These are phyloP conservation scores for Allium fistulosum DNA, from an alignment of 106 monocot genomes.

Conservation along the genomic window DNA sequence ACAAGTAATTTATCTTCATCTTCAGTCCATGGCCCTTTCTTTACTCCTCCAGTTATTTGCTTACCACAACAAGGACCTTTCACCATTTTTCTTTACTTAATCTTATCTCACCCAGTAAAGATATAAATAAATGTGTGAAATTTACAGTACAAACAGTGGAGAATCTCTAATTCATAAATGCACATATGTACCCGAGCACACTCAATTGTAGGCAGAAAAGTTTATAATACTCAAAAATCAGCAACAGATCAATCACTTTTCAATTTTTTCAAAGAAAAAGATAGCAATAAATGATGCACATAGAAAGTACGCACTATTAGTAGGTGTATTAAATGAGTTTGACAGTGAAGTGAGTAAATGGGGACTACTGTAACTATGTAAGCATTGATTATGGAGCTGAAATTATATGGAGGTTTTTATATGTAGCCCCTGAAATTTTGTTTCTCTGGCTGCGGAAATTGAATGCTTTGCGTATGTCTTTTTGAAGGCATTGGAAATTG, in stretches of 20 bases:
- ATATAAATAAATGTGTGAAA: neutral
- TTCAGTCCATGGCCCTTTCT: constrained; percentile 71
- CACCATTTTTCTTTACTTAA: constrained; percentile 23
- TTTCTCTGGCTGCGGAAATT: neutral
- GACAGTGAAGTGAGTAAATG: too few relatives aligned
- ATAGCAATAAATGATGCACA: neutral
- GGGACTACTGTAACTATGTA: constrained; percentile 1
- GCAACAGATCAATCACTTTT: too few relatives aligned
- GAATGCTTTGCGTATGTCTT: neutral
- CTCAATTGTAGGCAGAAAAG: neutral
- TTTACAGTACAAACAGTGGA: neutral
- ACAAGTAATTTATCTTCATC: constrained; percentile 69
- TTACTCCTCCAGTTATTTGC: constrained; percentile 29
- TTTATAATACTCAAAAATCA: too few relatives aligned
- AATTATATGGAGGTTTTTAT: neutral
- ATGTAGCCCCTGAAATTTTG: too few relatives aligned
- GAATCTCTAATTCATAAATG: neutral
- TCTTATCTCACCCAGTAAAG: neutral
- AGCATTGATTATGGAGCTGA: neutral
- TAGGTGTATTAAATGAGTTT: neutral
- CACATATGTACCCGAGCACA: too few relatives aligned
- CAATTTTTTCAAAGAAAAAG: neutral
- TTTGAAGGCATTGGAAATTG: too few relatives aligned
- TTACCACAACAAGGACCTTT: constrained; percentile 62
- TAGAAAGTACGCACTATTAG: neutral